Base-by-base conservation (phyloP, 1,284 basidiomycete species). In the Bondarzewia mesenterica region DNA sequence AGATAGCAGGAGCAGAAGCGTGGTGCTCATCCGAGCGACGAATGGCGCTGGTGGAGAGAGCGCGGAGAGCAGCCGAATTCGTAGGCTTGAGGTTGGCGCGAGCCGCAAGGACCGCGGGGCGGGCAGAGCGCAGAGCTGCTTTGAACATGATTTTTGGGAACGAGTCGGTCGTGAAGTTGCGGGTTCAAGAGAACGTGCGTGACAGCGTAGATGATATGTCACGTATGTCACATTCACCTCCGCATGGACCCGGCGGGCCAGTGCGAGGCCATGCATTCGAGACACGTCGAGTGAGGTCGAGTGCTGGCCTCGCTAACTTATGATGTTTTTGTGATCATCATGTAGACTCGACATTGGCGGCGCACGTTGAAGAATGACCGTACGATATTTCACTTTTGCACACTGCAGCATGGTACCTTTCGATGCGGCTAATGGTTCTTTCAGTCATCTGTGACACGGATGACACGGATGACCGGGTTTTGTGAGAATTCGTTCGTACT, bases 1-100 rank as follows among this genome's bases (percentile, higher is more conserved):
- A 85, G 56, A 92, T 70, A 54, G 82, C 70, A 50, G 89, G 86
- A 48, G 81, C 74, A 16, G 78, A 71, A 29, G 79, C 67, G 39
- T 76, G 78, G 51, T 69, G 68, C 35, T 70, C 77, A 49, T 57
- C 66, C 16, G 80, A 80, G 48, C 68, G 66, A 44, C 71, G 69
- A 45, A 72, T 67, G 35, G 74, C 59, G 40, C 76, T 76, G 46
- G 72, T 73, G 27, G 82, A 81, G 55, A 88, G 72, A 7, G 76
- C 65, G 53, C 84, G 80, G 37, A 74, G 49, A 25, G 70, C 51
- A 48, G 53, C 48, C 35, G 58, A 50, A 15, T 63, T 59, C 41
- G 58, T 44, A 50, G 61, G 54, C 51, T 49, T 57, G 49, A 59
- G 22, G 47, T 57, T 55, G 37, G 64, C 52, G 55, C 68, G 72